phyloP scores from a whole-genome alignment of 768 basidiomycete species.

The Naganishia vishniacii region DNA sequence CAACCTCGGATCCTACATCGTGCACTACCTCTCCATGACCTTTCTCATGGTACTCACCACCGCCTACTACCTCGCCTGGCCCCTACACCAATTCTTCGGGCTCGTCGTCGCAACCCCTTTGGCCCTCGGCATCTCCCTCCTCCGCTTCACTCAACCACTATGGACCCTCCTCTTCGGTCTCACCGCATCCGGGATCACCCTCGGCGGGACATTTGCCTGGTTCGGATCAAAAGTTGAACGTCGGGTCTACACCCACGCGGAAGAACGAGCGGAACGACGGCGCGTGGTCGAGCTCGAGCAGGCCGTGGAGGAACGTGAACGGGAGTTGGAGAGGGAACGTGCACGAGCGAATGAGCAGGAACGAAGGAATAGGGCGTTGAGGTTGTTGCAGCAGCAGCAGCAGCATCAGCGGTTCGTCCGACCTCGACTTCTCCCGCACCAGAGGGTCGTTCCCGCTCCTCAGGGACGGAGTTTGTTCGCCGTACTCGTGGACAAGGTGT shows the following conservation, averaged over 20 bases:
- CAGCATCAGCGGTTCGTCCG: background rate
- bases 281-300: background rate
- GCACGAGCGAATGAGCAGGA: conserved; percentile 11
- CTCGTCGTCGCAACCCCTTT: background rate
- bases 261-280: background rate
- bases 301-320: conserved; percentile 1
- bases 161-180: conserved; percentile 5
- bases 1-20: conserved; percentile 4
- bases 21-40: conserved; percentile 12
- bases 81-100: conserved; percentile 5
- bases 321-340: conserved; percentile 12
- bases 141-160: conserved; percentile 2
- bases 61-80: conserved; percentile 14
- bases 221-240: conserved; percentile 2
- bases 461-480: background rate
- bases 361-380: background rate
- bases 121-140: background rate
- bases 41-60: conserved; percentile 20
- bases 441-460: background rate
- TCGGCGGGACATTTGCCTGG: conserved; percentile 11
- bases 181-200: background rate
- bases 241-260: background rate
- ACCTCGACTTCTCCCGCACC: background rate
- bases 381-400: too few species aligned
- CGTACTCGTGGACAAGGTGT: background rate